Base-by-base conservation (phyloP, 345 rosid species). In the Eutrema heterophyllum region DNA sequence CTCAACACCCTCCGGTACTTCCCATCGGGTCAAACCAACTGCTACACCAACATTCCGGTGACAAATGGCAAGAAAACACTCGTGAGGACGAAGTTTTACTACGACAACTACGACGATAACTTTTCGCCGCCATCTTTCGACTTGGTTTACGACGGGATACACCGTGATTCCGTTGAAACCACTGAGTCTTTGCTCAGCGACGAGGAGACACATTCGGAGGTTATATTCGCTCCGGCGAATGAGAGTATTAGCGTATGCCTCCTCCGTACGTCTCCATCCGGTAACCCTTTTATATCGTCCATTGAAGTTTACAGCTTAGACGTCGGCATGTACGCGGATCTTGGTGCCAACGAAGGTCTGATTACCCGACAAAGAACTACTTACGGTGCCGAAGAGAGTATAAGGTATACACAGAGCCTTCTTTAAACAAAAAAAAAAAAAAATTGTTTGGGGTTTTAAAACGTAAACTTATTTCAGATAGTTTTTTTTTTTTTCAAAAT, bases 221-320 rank as follows among this genome's bases (percentile, higher is more conserved):
- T 69, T 5, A 60, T 75, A 68, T 75, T 51, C 68, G 8, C 67
- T 52, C 73, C 79, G 2, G 36, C 21, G 21, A 68, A 16, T 61
- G 70, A 51, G 68, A 68, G 41, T 30, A 75, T 68, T 5, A 75
- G 79, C 30, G 18, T 68, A 27, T 75, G 79, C 60, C 46, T 75
- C 16, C 4, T 11, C 13, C 74, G 74, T 32, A 61, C 70, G 52
- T 60, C 70, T 61, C 62, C 69, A 26, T 60, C 62, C 8, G 6
- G 61, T 18, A 41, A 59, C 64, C 79, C 79, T n/a, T 75, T 75
- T 21, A 61, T 75, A 32, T 75, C 79, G 7, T 59, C 79, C 14
- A 75, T 68, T 52, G 79, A 75, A 54, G 74, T 75, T 30, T 33
- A 51, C 1, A 44, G 56, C 9, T 30, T 75, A 35, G 56, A 53